Percentiles rank a stretch among this genome's conserved stretches.
phyloP scores from a whole-genome alignment of 306 rosid species.

The Prunus persica region Prunus_persica_NCBIv2 NC_034012.1:21408001-21408500 shows the following conservation, averaged over 20 bases:
- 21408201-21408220: too few relatives aligned
- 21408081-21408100: too few relatives aligned
- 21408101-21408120: too few relatives aligned
- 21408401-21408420: neutral
- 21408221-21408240: neutral
- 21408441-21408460: neutral
- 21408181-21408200: too few relatives aligned
- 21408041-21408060: too few relatives aligned
- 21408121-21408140: too few relatives aligned
- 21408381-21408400: neutral
- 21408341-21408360: neutral
- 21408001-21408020: too few relatives aligned
- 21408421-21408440: neutral
- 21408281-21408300: neutral
- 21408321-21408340: neutral
- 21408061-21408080: too few relatives aligned
- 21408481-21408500: neutral
- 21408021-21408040: too few relatives aligned
- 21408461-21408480: neutral
- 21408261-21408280: neutral
- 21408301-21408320: neutral
- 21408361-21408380: neutral
- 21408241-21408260: neutral
- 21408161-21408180: too few relatives aligned
- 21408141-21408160: too few relatives aligned